phyloP scores from a whole-genome alignment of 2,329 filamentous ascomycete species.

The Cytospora mali region DNA sequence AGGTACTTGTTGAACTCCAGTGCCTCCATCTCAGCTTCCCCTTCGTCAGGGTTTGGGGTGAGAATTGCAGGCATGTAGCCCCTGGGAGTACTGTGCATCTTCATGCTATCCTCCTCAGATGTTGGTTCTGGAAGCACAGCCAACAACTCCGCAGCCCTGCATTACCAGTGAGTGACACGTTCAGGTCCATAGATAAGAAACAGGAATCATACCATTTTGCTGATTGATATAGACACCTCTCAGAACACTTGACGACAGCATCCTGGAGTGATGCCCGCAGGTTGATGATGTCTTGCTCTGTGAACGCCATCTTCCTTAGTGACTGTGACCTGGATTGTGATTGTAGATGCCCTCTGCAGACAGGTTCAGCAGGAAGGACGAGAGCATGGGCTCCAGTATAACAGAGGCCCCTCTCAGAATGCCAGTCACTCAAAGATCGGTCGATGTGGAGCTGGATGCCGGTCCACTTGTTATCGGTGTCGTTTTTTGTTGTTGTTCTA shows the following conservation, averaged over 20 bases:
- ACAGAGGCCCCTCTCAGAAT: not conserved
- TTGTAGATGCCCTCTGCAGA: not conserved
- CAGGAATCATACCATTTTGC: conserved; percentile 78
- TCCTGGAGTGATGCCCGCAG: conserved; percentile 77
- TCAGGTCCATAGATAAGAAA: too few relatives aligned
- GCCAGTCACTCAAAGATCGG: not conserved
- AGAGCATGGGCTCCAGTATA: not conserved
- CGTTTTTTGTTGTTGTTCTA: not conserved
- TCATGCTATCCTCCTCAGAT: conserved; percentile 50
- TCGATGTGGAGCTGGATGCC: not conserved
- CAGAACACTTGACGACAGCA: conserved; percentile 87
- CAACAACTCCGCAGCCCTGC: conserved; percentile 90
- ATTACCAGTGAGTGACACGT: not conserved
- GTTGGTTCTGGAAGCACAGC: conserved; percentile 71
- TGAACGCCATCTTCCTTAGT: conserved; percentile 52
- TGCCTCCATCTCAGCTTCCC: conserved; percentile 75
- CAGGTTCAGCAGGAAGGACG: too few relatives aligned
- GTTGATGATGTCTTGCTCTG: conserved; percentile 60
- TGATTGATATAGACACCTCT: conserved; percentile 92
- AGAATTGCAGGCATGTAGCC: conserved; percentile 50
- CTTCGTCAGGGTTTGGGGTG: conserved; percentile 64
- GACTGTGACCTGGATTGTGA: conserved; percentile 7
- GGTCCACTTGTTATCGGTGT: not conserved
- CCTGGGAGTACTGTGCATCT: conserved; percentile 50
- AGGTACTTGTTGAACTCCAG: conserved; percentile 82